Evolutionary conservation across 2,329 filamentous ascomycete genomes (phyloP).

Genomic region (Pseudopyricularia javanii): DNA sequence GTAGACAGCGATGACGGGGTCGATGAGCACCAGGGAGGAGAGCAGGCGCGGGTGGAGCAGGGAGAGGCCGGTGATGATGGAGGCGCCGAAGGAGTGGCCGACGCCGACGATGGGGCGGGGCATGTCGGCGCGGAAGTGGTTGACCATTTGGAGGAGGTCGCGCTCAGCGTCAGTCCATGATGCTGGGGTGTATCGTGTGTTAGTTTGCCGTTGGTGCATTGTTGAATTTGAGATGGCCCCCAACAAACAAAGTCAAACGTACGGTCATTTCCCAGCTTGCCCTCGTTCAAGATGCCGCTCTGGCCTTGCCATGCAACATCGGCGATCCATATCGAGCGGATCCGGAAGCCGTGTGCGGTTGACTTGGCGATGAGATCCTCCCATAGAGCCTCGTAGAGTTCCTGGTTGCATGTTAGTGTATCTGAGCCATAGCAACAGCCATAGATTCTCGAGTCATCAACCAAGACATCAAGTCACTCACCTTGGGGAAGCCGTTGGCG

Average conservation of each 20-base stretch:
- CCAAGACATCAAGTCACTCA: conserved; percentile 17
- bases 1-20: conserved; percentile 73
- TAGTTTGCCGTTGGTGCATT: too few relatives aligned
- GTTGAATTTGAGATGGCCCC: too few relatives aligned
- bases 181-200: conserved; percentile 31
- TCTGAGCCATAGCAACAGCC: neutral
- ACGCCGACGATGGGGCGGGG: conserved; percentile 72
- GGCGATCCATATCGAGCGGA: conserved; percentile 79
- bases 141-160: conserved; percentile 76
- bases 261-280: conserved; percentile 73
- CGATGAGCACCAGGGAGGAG: conserved; percentile 63
- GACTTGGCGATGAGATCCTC: conserved; percentile 59
- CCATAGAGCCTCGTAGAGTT: conserved; percentile 88
- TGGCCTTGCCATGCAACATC: conserved; percentile 79
- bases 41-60: conserved; percentile 74
- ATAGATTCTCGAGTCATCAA: neutral
- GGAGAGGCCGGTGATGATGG: conserved; percentile 57
- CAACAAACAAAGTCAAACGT: conserved; percentile 17
- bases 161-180: conserved; percentile 78
- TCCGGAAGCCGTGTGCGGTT: conserved; percentile 48
- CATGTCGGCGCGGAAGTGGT: conserved; percentile 67
- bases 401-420: conserved; percentile 24
- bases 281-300: conserved; percentile 67
- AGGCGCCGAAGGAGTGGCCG: conserved; percentile 81
- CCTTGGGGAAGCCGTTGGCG: conserved; percentile 89